Percentiles rank a stretch among this genome's conserved stretches.
phyloP scores from a whole-genome alignment of 1,284 basidiomycete species.

The Cryptococcus depauperatus region DNA sequence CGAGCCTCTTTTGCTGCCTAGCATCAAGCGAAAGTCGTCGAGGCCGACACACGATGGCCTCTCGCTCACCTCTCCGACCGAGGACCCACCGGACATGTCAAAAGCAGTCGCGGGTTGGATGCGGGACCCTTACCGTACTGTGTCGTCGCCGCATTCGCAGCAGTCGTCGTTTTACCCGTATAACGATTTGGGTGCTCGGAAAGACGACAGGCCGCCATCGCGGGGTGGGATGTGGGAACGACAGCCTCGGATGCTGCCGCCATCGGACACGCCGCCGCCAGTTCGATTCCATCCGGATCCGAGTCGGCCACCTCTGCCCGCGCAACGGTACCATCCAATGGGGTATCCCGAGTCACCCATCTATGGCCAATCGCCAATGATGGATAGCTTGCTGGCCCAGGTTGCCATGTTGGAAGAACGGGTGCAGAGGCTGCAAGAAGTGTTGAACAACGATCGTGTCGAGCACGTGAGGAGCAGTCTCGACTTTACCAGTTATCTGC shows the following conservation, averaged over 20 bases:
- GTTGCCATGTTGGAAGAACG: slow-evolving; percentile 29
- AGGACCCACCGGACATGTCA: slow-evolving; percentile 6
- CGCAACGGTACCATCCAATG: slow-evolving; percentile 2
- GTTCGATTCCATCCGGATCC: slow-evolving; percentile 14
- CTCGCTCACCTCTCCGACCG: slow-evolving; percentile 19
- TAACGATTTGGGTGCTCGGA: slow-evolving; percentile 2
- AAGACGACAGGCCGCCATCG: slow-evolving; percentile 8
- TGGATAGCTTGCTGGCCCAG: slow-evolving; percentile 17
- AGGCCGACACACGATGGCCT: slow-evolving; percentile 18
- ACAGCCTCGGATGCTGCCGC: slow-evolving; percentile 2
- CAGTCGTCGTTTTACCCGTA: slow-evolving; percentile 1
- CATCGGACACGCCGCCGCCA: neutral
- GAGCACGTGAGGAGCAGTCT: slow-evolving; percentile 25
- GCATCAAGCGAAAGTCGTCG: slow-evolving; percentile 44
- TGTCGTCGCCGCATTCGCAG: neutral
- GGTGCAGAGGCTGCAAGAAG: slow-evolving; percentile 19
- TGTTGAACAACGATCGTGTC: slow-evolving; percentile 27
- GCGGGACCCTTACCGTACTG: slow-evolving; percentile 5
- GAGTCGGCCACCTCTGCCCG: slow-evolving; percentile 5
- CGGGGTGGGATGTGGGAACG: slow-evolving; percentile 8
- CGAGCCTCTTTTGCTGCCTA: slow-evolving; percentile 40
- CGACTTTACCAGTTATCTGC: slow-evolving; percentile 27
- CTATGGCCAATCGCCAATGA: slow-evolving; percentile 10
- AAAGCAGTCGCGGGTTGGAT: slow-evolving; percentile 30
- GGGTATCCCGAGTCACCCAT: slow-evolving; percentile 20